phyloP scores from a whole-genome alignment of 2,329 filamentous ascomycete species.

The Alternaria gansuensis region DNA sequence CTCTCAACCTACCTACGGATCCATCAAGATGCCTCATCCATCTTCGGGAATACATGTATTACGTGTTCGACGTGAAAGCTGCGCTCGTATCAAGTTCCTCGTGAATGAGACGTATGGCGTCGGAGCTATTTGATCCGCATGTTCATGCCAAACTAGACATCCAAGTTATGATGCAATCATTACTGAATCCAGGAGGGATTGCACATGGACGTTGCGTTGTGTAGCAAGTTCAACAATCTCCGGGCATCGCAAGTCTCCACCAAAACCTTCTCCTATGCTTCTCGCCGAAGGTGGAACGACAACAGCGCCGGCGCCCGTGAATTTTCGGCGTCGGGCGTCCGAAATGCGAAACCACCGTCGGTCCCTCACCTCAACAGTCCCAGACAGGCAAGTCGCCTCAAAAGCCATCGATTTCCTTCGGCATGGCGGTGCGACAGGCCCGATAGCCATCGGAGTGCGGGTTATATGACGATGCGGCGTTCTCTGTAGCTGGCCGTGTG shows the following conservation, averaged over 20 bases:
- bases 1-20: neutral
- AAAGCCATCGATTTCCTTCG: conserved; percentile 16
- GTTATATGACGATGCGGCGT: conserved; percentile 5
- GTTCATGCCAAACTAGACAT: too few relatives aligned
- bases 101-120: too few relatives aligned
- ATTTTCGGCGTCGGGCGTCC: conserved; percentile 10
- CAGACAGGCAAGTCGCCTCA: conserved; percentile 1
- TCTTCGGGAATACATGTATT: neutral
- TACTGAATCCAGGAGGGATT: too few relatives aligned
- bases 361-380: neutral
- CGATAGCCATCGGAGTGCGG: conserved; percentile 15
- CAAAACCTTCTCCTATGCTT: neutral
- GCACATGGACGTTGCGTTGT: too few relatives aligned
- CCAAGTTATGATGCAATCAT: too few relatives aligned
- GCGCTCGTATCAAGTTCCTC: too few relatives aligned
- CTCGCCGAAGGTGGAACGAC: neutral
- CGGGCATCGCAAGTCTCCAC: neutral
- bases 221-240: neutral
- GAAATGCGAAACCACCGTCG: neutral
- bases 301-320: conserved; percentile 3
- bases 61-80: neutral
- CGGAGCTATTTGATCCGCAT: too few relatives aligned
- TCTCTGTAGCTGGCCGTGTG: neutral
- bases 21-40: neutral
- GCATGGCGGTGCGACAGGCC: conserved; percentile 8